phyloP scores from a whole-genome alignment of 2,329 filamentous ascomycete species.

The Colletotrichum paranaense region DNA sequence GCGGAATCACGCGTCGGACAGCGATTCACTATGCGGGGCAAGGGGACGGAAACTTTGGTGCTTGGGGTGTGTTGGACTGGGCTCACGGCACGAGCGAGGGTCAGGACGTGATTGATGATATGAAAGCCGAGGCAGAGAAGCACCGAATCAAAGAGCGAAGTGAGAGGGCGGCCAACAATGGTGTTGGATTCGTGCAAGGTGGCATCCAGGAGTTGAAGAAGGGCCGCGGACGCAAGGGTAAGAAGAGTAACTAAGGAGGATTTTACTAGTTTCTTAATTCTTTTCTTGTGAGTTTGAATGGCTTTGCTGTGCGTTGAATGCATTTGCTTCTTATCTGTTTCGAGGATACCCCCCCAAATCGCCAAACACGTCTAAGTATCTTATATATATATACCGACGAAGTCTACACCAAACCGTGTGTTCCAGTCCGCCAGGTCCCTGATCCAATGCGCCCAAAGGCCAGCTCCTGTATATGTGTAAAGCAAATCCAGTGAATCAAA shows the following conservation, averaged over 20 bases:
- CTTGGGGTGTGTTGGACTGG: slow-evolving; percentile 74
- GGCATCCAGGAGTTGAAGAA: slow-evolving; percentile 39
- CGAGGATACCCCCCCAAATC: slow-evolving; percentile 13
- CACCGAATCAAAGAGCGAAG: slow-evolving; percentile 60
- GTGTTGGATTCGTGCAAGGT: slow-evolving; percentile 46
- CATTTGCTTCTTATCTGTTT: slow-evolving; percentile 23
- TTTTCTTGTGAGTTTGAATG: background rate
- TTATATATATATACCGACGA: background rate
- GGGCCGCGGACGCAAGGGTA: slow-evolving; percentile 36
- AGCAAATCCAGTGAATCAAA: background rate
- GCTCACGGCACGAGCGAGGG: slow-evolving; percentile 65
- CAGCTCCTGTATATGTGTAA: background rate
- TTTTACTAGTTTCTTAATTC: background rate
- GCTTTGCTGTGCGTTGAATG: background rate
- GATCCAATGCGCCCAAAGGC: slow-evolving; percentile 10
- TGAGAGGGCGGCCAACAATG: slow-evolving; percentile 46
- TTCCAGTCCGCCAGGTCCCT: background rate
- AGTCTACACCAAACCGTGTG: background rate
- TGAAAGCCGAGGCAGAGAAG: slow-evolving; percentile 67
- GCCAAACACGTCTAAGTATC: slow-evolving; percentile 10
- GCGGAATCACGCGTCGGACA: slow-evolving; percentile 58
- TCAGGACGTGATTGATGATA: slow-evolving; percentile 63
- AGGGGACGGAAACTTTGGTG: slow-evolving; percentile 70
- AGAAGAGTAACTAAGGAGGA: background rate
- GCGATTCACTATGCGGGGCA: slow-evolving; percentile 66